Evolutionary conservation across 306 rosid species (phyloP).

Genomic region (Vicia faba): DNA sequence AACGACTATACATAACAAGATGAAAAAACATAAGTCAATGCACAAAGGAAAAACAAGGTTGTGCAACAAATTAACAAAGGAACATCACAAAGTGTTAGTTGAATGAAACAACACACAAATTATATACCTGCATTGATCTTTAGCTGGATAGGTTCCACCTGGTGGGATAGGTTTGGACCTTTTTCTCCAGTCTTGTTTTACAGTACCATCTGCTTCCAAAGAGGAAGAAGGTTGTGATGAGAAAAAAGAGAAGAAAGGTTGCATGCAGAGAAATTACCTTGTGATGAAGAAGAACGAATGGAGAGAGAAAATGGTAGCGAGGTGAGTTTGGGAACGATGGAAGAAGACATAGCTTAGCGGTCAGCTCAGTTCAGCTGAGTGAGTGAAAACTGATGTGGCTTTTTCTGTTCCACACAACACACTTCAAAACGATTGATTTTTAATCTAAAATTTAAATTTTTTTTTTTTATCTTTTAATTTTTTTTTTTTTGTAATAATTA

Average conservation of each 20-base stretch:
- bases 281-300: slow-evolving; percentile 59
- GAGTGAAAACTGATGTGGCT: slow-evolving; percentile 10
- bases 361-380: not conserved
- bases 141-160: slow-evolving; percentile 94
- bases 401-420: slow-evolving; percentile 29
- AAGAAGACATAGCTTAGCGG: slow-evolving; percentile 49
- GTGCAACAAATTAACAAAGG: not conserved
- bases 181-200: slow-evolving; percentile 85
- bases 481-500: too few relatives aligned
- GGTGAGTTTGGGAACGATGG: slow-evolving; percentile 52
- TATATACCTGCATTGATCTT: slow-evolving; percentile 87
- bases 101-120: not conserved
- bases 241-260: not conserved
- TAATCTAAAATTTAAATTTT: too few relatives aligned
- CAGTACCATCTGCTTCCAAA: slow-evolving; percentile 48
- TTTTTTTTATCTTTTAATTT: too few relatives aligned
- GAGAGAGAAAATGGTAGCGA: slow-evolving; percentile 51
- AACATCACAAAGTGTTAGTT: not conserved
- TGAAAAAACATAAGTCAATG: not conserved
- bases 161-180: slow-evolving; percentile 85
- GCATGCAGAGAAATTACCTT: slow-evolving; percentile 45
- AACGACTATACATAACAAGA: slow-evolving; percentile 54
- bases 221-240: not conserved
- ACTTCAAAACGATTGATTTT: too few relatives aligned
- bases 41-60: not conserved